Evolutionary conservation across 306 rosid species (phyloP).

Genomic region (Benincasa hispida): DNA sequence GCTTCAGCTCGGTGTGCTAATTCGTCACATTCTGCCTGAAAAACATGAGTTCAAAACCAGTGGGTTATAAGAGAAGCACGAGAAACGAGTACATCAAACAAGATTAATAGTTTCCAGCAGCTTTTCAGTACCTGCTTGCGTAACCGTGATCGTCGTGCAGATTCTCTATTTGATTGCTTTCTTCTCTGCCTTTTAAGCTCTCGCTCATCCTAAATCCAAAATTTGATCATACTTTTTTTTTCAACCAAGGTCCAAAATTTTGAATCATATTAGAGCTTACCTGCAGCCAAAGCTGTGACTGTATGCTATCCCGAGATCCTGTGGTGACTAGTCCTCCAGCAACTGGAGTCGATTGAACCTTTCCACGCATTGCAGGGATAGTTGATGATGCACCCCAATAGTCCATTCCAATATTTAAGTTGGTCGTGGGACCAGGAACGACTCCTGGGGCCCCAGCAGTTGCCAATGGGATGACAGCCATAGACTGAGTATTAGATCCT

Average conservation of each 20-base stretch:
- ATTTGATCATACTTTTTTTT: neutral
- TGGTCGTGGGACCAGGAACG: constrained; percentile 81
- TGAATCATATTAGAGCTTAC: constrained; percentile 14
- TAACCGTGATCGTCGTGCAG: constrained; percentile 94
- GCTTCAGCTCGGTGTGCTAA: constrained; percentile 82
- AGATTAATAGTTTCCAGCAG: neutral
- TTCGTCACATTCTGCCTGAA: constrained; percentile 92
- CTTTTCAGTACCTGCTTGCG: constrained; percentile 72
- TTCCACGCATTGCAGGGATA: constrained; percentile 62
- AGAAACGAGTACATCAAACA: neutral
- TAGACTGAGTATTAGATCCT: constrained; percentile 58
- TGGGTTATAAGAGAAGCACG: neutral
- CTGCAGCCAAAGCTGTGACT: constrained; percentile 87
- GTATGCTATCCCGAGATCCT: constrained; percentile 81
- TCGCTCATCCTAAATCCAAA: constrained; percentile 72
- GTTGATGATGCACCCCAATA: constrained; percentile 79
- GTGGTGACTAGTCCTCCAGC: constrained; percentile 54
- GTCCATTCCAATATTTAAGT: constrained; percentile 95
- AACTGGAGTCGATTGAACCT: constrained; percentile 53
- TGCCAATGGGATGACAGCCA: constrained; percentile 52
- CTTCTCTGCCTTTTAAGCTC: constrained; percentile 89
- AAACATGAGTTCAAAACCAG: neutral
- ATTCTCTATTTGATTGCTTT: constrained; percentile 94
- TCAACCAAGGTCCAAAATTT: neutral
- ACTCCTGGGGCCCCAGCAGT: constrained; percentile 61